Conservation (phyloP, 805 yeast genomes). For the Clavispora phyllophila region DNA sequence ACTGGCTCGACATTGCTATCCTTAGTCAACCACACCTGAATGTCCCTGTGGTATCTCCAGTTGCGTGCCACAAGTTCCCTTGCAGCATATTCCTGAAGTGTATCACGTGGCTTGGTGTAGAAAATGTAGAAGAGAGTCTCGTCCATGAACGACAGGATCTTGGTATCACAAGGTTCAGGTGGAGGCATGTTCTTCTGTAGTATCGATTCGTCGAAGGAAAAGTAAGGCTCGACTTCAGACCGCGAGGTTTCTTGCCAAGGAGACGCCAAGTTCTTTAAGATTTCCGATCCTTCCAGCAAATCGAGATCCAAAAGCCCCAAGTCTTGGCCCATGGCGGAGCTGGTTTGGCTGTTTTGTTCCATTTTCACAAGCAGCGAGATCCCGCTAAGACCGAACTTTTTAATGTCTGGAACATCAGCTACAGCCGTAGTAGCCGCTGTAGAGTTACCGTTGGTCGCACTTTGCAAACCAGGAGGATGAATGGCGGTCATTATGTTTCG, state of each 20-base stretch:
- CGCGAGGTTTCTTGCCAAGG: constrained; percentile 95
- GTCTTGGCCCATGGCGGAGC: constrained; percentile 73
- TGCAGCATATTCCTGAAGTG: constrained; percentile 90
- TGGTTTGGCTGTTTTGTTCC: constrained; percentile 58
- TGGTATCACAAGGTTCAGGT: constrained; percentile 42
- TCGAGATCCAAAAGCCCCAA: constrained; percentile 63
- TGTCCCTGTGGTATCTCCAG: constrained; percentile 95
- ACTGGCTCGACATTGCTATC: constrained; percentile 87
- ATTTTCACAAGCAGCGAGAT: constrained; percentile 53
- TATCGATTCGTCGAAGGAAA: constrained; percentile 52
- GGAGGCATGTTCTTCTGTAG: constrained; percentile 30
- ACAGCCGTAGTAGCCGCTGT: background rate
- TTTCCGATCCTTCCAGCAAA: constrained; percentile 41
- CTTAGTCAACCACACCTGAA: constrained; percentile 95
- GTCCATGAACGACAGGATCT: constrained; percentile 66
- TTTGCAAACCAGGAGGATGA: constrained; percentile 15
- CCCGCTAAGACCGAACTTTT: constrained; percentile 65
- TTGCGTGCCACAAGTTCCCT: constrained; percentile 85
- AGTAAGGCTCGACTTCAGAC: constrained; percentile 85
- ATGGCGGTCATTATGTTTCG: constrained; percentile 4
- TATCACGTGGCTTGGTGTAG: constrained; percentile 89
- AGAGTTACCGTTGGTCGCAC: constrained; percentile 1
- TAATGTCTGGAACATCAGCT: constrained; percentile 39
- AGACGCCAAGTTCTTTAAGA: constrained; percentile 68
- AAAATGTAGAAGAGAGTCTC: constrained; percentile 92